These are phyloP conservation scores for Spathaspora gorwiae DNA, from an alignment of 805 yeast genomes.

Conservation along the genomic window DNA sequence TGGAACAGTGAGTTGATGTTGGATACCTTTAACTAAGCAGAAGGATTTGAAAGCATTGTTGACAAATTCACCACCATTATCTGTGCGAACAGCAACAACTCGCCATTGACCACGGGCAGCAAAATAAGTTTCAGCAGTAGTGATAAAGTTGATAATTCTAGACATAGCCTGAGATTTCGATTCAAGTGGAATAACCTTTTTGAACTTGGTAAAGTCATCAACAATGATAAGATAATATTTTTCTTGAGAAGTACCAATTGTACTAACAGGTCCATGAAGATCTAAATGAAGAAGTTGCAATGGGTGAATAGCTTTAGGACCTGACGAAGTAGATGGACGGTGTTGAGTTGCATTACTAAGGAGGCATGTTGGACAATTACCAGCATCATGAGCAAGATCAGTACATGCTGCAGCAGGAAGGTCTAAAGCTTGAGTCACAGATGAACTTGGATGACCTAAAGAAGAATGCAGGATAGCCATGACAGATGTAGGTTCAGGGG, in stretches of 20 bases:
- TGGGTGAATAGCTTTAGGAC: background rate
- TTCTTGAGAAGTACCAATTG: background rate
- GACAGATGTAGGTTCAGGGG: too few relatives aligned
- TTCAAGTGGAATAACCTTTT: background rate
- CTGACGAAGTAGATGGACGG: background rate
- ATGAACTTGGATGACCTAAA: too few relatives aligned
- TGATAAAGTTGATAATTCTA: background rate
- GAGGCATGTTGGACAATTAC: background rate
- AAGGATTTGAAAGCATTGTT: background rate
- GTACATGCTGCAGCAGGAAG: too few relatives aligned
- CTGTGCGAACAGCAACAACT: constrained; percentile 7
- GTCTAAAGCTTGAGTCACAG: too few relatives aligned
- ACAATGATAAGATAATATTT: background rate
- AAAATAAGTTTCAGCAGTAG: background rate
- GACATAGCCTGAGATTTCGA: background rate
- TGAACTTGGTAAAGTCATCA: constrained; percentile 1
- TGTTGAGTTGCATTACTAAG: background rate
- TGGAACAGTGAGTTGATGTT: background rate
- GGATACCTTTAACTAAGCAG: background rate
- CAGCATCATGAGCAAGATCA: background rate
- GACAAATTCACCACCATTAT: constrained; percentile 3
- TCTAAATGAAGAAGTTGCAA: background rate
- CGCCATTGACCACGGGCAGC: background rate
- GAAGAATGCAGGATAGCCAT: too few relatives aligned
- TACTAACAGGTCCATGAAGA: background rate